A percentile compares a stretch with the other conserved stretches of the same genome.
These are phyloP conservation scores for Truncatella angustata DNA, from an alignment of 2,329 filamentous ascomycete genomes.

Conservation along the genomic window DNA sequence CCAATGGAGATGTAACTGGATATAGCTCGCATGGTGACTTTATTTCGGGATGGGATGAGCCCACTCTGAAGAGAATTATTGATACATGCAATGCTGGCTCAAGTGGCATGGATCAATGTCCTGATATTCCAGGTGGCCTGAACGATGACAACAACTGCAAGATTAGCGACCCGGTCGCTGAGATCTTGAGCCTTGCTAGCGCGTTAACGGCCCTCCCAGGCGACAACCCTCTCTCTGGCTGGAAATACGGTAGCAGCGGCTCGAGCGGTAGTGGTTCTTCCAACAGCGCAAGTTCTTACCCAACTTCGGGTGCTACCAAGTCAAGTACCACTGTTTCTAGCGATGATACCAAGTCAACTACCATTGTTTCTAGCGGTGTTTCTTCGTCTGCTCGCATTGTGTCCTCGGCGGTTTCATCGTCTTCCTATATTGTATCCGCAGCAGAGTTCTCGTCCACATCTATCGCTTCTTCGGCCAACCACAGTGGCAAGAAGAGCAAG, in stretches of 20 bases:
- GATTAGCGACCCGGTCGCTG: constrained; percentile 48
- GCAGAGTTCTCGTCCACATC: not conserved
- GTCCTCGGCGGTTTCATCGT: too few species aligned
- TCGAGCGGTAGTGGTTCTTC: not conserved
- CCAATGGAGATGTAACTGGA: constrained; percentile 68
- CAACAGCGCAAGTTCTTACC: not conserved
- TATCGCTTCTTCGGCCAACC: not conserved
- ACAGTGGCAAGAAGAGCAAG: constrained; percentile 3
- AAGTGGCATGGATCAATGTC: constrained; percentile 61
- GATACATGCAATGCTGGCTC: constrained; percentile 62
- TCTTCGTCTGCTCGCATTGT: too few species aligned
- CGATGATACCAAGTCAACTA: not conserved
- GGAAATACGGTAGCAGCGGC: constrained; percentile 21
- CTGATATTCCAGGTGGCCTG: constrained; percentile 51
- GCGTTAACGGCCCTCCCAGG: constrained; percentile 50
- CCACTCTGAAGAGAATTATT: constrained; percentile 64
- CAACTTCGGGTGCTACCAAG: not conserved
- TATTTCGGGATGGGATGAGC: constrained; percentile 68
- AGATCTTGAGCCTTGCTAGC: constrained; percentile 28
- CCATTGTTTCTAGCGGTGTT: too few species aligned
- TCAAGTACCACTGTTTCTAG: not conserved
- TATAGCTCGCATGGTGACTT: constrained; percentile 73
- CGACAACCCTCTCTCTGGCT: constrained; percentile 53
- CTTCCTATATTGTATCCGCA: not conserved
- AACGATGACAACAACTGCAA: constrained; percentile 50